Percentiles rank a stretch among this genome's conserved stretches.
phyloP scores from a whole-genome alignment of 2,329 filamentous ascomycete species.

The Dichotomopilus funicola region DNA sequence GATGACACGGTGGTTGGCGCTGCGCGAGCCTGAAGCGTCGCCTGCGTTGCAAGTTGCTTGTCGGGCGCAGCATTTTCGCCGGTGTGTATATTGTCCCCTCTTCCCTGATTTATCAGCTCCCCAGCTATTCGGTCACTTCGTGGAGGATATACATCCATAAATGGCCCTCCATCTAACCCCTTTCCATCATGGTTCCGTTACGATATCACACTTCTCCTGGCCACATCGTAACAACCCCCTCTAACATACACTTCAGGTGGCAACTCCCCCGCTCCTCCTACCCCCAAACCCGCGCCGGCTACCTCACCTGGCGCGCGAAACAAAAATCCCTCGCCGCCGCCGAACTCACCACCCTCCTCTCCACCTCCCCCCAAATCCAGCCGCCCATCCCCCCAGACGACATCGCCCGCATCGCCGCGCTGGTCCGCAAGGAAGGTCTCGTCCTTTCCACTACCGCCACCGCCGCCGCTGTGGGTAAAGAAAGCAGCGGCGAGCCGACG shows the following conservation, averaged over 20 bases:
- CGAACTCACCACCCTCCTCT: constrained; percentile 50
- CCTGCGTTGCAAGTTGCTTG: constrained; percentile 67
- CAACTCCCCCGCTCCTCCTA: constrained; percentile 69
- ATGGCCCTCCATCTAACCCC: not conserved
- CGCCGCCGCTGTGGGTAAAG: too few relatives aligned
- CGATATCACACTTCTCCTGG: not conserved
- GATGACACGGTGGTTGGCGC: constrained; percentile 67
- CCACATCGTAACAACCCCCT: not conserved
- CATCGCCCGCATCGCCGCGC: constrained; percentile 55
- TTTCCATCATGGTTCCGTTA: not conserved
- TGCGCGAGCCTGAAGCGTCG: constrained; percentile 55
- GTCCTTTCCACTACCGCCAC: too few relatives aligned
- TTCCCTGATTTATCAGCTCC: too few relatives aligned
- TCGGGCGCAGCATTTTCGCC: constrained; percentile 76
- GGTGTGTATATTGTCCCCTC: constrained; percentile 32
- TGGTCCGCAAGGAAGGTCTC: constrained; percentile 74
- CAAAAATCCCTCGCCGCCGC: constrained; percentile 59
- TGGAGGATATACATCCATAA: too few relatives aligned
- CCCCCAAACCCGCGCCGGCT: constrained; percentile 68
- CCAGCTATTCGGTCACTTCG: too few relatives aligned
- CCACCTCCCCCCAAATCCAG: constrained; percentile 29
- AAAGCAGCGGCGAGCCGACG: too few relatives aligned
- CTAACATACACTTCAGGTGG: constrained; percentile 46
- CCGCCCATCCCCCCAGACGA: constrained; percentile 42
- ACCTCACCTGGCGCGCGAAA: constrained; percentile 71